Evolutionary conservation across 176 grass and related monocot genomes (phyloP).

Genomic region (Carex cristatella): DNA sequence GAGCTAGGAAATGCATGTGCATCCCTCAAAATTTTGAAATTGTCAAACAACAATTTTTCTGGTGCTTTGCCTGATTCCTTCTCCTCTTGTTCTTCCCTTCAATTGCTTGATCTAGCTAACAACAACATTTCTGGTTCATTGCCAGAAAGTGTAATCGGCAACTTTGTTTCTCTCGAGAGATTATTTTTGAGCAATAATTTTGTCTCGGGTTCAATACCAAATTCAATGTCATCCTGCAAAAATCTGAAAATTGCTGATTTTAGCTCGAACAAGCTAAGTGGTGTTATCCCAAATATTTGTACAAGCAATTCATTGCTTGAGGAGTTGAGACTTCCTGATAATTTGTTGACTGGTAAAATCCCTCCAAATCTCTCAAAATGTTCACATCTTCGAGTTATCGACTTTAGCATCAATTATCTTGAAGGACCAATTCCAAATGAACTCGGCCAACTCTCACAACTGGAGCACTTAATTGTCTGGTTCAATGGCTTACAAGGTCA

Average conservation of each 20-base stretch:
- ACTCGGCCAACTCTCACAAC: conserved; percentile 41
- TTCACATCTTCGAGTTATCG: conserved; percentile 53
- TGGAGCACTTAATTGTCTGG: conserved; percentile 87
- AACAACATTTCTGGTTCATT: conserved; percentile 65
- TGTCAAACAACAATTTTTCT: conserved; percentile 72
- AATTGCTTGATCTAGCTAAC: conserved; percentile 57
- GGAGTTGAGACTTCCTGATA: conserved; percentile 86
- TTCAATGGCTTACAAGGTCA: conserved; percentile 61
- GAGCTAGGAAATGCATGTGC: conserved; percentile 46
- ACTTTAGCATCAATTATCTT: conserved; percentile 92
- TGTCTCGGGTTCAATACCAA: conserved; percentile 63
- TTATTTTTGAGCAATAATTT: conserved; percentile 83
- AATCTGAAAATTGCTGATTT: conserved; percentile 62
- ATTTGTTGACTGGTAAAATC: conserved; percentile 52
- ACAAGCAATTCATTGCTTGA: conserved; percentile 38
- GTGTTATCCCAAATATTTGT: conserved; percentile 55
- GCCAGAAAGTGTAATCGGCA: conserved; percentile 43
- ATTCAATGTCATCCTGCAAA: conserved; percentile 36
- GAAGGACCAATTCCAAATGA: conserved; percentile 65
- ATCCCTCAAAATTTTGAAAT: conserved; percentile 38
- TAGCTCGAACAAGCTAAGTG: conserved; percentile 71
- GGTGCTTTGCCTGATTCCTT: conserved; percentile 59
- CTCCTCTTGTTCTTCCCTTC: conserved; percentile 51
- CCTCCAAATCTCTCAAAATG: conserved; percentile 60
- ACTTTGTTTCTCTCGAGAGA: conserved; percentile 53